Percentiles rank a stretch among this genome's conserved stretches.
These are phyloP conservation scores for Botrytis hyacinthi DNA, from an alignment of 2,329 filamentous ascomycete species.

Conservation along the genomic window DNA sequence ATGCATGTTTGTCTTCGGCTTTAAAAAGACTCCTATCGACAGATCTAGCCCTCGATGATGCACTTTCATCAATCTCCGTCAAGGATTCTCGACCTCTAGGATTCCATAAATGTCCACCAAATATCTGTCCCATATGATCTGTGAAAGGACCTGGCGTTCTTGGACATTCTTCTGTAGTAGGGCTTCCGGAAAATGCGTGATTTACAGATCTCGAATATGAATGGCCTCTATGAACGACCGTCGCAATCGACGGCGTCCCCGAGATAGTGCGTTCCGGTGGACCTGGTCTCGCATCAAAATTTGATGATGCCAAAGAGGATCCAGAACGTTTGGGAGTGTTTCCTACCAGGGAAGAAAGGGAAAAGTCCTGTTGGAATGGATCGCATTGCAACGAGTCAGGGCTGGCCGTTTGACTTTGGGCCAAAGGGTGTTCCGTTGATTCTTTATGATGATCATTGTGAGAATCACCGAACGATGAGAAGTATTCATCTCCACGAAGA, in stretches of 20 bases:
- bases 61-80: conserved; percentile 44
- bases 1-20: conserved; percentile 61
- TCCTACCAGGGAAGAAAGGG: conserved; percentile 13
- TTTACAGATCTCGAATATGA: conserved; percentile 41
- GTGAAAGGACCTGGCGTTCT: conserved; percentile 32
- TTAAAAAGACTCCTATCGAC: conserved; percentile 61
- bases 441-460: conserved; percentile 34
- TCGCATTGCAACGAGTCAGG: background rate
- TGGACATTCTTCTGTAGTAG: conserved; percentile 22
- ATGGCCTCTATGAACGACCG: conserved; percentile 36
- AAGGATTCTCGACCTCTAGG: conserved; percentile 28
- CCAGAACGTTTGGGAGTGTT: conserved; percentile 13
- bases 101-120: conserved; percentile 31
- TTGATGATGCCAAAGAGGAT: conserved; percentile 36
- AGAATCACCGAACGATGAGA: conserved; percentile 45
- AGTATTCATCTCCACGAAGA: conserved; percentile 59
- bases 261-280: conserved; percentile 39
- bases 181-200: conserved; percentile 20
- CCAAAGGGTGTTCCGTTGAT: conserved; percentile 67
- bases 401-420: conserved; percentile 41
- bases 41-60: conserved; percentile 56
- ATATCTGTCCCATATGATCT: conserved; percentile 34
- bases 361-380: conserved; percentile 9
- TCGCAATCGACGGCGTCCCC: conserved; percentile 36
- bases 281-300: conserved; percentile 43